Evolutionary conservation across 495 filamentous ascomycete genomes (phyloP).

Genomic region (Aspergillus funiculosus): DNA sequence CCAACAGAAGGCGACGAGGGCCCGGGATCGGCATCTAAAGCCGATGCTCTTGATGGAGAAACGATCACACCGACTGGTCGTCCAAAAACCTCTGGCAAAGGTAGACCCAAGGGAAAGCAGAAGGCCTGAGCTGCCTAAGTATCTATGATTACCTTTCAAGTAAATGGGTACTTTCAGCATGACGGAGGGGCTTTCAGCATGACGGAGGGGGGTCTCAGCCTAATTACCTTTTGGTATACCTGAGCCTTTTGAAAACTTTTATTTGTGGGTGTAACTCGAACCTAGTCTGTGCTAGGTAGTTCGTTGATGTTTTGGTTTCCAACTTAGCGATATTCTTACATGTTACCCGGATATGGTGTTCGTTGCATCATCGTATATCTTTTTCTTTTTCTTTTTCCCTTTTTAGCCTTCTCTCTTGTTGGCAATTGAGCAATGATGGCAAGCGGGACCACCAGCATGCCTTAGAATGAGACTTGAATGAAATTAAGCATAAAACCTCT

Average conservation of each 20-base stretch:
- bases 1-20: slow-evolving; percentile 31
- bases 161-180: too few relatives aligned
- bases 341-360: slow-evolving; percentile 22
- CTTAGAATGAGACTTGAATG: slow-evolving; percentile 1
- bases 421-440: slow-evolving; percentile 5
- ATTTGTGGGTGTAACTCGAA: background rate
- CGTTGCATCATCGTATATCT: slow-evolving; percentile 10
- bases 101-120: slow-evolving; percentile 39
- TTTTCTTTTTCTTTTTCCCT: slow-evolving; percentile 3
- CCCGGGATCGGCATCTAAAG: slow-evolving; percentile 25
- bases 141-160: too few relatives aligned
- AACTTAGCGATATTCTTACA: slow-evolving; percentile 26
- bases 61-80: slow-evolving; percentile 17
- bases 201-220: background rate
- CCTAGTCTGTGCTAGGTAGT: background rate
- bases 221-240: slow-evolving; percentile 11
- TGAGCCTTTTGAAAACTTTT: background rate
- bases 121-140: slow-evolving; percentile 23
- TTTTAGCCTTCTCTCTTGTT: slow-evolving; percentile 11
- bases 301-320: slow-evolving; percentile 5
- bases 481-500: background rate
- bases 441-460: background rate
- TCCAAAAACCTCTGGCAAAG: slow-evolving; percentile 23
- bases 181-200: too few relatives aligned
- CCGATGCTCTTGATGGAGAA: slow-evolving; percentile 26